Base-by-base conservation (phyloP, 345 rosid genomes). In the Dipteronia dyeriana region DNA sequence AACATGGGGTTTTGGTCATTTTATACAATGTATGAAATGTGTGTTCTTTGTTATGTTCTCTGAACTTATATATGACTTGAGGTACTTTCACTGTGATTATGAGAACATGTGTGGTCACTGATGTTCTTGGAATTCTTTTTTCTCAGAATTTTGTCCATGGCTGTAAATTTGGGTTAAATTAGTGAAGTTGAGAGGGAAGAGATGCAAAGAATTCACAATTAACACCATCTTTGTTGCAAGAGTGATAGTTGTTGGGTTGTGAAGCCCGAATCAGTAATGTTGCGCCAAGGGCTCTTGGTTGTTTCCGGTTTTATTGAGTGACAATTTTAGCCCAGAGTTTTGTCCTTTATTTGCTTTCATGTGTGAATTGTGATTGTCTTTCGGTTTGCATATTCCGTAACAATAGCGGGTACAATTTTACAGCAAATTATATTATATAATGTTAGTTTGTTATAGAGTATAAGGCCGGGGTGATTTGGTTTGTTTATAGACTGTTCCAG, bases 401-500 rank as follows among this genome's bases (percentile, higher is more conserved):
- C 38, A 34, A 34, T 34, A 34, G 47, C 1, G 26, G 10, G 5
- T 31, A 34, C 19, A 20, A 6, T 72, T 57, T 1, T 5, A 59
- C 43, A 41, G 67, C 34, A 11, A 57, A 20, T 56, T 51, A 38
- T 56, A 12, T 56, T n/a, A n/a, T 9, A n/a, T 60, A 16, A 8
- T 67, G 59, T 73, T 26, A 63, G n/a, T 39, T 54, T 53, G 51
- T 64, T n/a, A 25, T 16, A 2, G 16, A 63, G n/a, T n/a, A 5
- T 56, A 66, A 4, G 38, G 38, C 38, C 6, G 45, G 9, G 51
- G 43, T 59, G 57, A 79, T 13, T 65, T 75, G 23, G 70, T 64
- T 79, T 71, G 23, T 69, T 54, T 77, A 54, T 75, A 95, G 98
- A 95, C 98, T 70, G 96, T 95, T 79, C 99, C 97, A 74, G 98